Evolutionary conservation across 768 basidiomycete species (phyloP).

Genomic region (Mrakia gelida): DNA sequence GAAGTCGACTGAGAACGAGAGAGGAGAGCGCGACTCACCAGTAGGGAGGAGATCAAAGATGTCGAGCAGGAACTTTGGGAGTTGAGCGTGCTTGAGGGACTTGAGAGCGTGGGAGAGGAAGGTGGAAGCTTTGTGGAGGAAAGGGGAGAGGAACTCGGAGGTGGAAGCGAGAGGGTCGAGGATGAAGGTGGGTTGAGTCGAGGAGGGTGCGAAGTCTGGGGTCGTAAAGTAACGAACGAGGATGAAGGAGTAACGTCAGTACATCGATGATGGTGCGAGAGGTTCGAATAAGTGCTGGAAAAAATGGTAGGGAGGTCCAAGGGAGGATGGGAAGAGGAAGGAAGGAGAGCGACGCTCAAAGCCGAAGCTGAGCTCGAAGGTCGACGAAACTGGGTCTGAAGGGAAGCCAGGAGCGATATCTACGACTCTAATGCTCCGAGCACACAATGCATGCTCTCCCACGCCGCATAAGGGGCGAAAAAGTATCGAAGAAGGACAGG

Average conservation of each 20-base stretch:
- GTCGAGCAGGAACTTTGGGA: constrained; percentile 30
- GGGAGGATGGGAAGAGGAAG: neutral
- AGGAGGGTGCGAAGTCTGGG: neutral
- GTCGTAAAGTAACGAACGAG: neutral
- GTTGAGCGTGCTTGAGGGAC: constrained; percentile 2
- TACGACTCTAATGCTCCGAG: neutral
- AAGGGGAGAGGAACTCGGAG: constrained; percentile 24
- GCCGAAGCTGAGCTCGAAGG: constrained; percentile 8
- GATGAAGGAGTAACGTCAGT: neutral
- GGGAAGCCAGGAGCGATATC: neutral
- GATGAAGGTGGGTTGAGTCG: constrained; percentile 8
- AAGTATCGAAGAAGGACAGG: neutral
- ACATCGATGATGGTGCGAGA: neutral
- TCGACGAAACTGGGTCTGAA: neutral
- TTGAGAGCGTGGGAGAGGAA: constrained; percentile 15
- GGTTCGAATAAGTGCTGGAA: neutral
- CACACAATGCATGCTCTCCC: neutral
- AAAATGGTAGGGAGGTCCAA: neutral
- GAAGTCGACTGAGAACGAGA: neutral
- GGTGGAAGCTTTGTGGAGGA: constrained; percentile 24
- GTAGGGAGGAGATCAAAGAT: constrained; percentile 15
- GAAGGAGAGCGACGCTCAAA: constrained; percentile 7
- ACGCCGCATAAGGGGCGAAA: too few relatives aligned
- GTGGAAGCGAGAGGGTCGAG: constrained; percentile 13
- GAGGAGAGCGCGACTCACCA: constrained; percentile 18